These are phyloP conservation scores for Clonostachys byssicola DNA, from an alignment of 2,329 filamentous ascomycete species.

Conservation along the genomic window DNA sequence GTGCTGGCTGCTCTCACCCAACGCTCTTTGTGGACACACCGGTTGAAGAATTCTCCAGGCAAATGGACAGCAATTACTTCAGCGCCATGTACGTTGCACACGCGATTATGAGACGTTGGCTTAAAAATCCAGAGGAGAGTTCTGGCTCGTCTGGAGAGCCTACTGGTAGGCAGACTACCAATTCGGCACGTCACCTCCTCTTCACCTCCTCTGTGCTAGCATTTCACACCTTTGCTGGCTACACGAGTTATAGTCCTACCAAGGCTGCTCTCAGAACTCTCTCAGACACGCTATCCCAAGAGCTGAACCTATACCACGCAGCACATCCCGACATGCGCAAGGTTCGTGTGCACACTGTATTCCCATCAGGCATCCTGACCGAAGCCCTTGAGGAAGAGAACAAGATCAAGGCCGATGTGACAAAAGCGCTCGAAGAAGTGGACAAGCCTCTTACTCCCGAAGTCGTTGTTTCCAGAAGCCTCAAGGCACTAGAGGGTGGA, in stretches of 20 bases:
- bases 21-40: constrained; percentile 69
- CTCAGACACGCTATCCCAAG: constrained; percentile 70
- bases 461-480: constrained; percentile 1
- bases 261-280: constrained; percentile 76
- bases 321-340: constrained; percentile 35
- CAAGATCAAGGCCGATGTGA: constrained; percentile 67
- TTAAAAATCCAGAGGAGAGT: constrained; percentile 17
- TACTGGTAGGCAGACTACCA: background rate
- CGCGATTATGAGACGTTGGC: constrained; percentile 66
- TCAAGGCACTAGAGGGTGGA: constrained; percentile 1
- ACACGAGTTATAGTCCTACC: constrained; percentile 68
- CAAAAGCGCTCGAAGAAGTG: constrained; percentile 66
- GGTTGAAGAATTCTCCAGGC: constrained; percentile 54
- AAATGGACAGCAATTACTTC: constrained; percentile 86
- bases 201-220: constrained; percentile 72
- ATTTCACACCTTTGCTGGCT: constrained; percentile 69
- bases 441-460: constrained; percentile 69
- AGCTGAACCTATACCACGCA: constrained; percentile 64
- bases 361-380: constrained; percentile 71
- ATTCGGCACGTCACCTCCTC: constrained; percentile 62
- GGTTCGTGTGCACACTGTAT: constrained; percentile 67
- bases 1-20: constrained; percentile 67
- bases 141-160: background rate
- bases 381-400: constrained; percentile 71
- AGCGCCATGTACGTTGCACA: constrained; percentile 74